Evolutionary conservation across 1,284 basidiomycete genomes (phyloP), one percentile per base, ranked within the genome.

Genomic region (Jaminaea rosea): DNA sequence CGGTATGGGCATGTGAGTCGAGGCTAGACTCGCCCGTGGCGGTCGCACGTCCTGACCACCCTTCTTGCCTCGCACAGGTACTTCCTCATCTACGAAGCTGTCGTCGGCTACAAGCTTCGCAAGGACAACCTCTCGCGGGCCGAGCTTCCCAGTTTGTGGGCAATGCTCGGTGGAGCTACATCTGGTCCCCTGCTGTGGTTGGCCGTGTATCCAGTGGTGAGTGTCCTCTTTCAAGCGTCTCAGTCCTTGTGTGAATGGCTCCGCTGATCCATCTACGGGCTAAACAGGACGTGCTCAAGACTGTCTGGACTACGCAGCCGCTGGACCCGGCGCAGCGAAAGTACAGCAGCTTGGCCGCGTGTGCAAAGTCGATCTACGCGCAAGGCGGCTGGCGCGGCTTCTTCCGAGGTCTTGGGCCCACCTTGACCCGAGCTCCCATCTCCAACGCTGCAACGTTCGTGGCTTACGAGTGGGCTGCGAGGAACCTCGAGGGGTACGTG

Each of bases 81-180:
- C 76, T 98, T 98, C 78, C 78, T 88, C 72, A 84, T 84, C 8
- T 98, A 98, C 75, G 93, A 97, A 74, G 87, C 86, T 62, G 80
- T 97, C 27, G 84, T 97, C 49, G 87, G 92, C 75, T 79, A 84
- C 51, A 85, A 92, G 73, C 85, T 72, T 15, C 15, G 37, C 15
- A 37, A 10, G 86, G 17, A 39, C 36, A 21, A 41, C 27, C 39
- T 66, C 23, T 46, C 49, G 1, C 41, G 69, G 5, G 50, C 53
- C n/a, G 49, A 73, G 26, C 50, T 73, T 1, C 64, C 71, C 1
- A 39, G 31, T 5, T 45, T 51, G 2, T 62, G 55, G 39, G 66
- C 71, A 15, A 67, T 73, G 63, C 53, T 67, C 11, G 65, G 63
- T 10, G 70, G 70, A 17, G 64, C 60, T 8, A 53, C 57, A 37